These are phyloP conservation scores for Phylloporus sp. DNA, from an alignment of 768 basidiomycete species.

Conservation along the genomic window DNA sequence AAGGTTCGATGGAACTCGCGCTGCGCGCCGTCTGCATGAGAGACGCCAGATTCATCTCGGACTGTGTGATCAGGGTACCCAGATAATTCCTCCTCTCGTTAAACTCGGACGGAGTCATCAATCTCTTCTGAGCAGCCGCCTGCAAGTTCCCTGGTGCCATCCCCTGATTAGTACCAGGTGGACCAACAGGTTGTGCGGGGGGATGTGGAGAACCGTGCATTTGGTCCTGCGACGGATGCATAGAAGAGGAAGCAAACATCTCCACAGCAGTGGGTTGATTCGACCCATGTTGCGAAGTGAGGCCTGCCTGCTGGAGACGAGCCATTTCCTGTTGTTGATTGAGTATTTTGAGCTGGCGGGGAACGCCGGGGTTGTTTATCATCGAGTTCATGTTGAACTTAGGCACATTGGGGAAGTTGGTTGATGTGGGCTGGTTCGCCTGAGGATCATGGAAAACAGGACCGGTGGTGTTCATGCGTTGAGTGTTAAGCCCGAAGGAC, in stretches of 20 bases:
- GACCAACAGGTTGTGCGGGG: constrained; percentile 18
- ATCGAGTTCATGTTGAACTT: constrained; percentile 35
- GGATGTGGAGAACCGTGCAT: constrained; percentile 49
- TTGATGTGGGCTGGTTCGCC: constrained; percentile 25
- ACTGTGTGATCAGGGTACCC: constrained; percentile 3
- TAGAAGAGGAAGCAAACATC: constrained; percentile 45
- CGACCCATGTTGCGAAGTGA: constrained; percentile 33
- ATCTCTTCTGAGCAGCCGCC: constrained; percentile 24
- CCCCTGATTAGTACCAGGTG: constrained; percentile 19
- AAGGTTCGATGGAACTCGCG: constrained; percentile 16
- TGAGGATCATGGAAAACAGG: constrained; percentile 37
- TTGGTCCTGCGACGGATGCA: constrained; percentile 36
- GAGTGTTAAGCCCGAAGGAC: constrained; percentile 34
- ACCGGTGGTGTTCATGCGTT: constrained; percentile 36
- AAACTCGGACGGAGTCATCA: constrained; percentile 18
- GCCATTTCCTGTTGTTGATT: constrained; percentile 40
- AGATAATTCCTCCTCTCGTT: constrained; percentile 21
- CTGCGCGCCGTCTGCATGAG: constrained; percentile 10
- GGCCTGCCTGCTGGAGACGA: constrained; percentile 30
- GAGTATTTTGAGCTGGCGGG: constrained; percentile 42
- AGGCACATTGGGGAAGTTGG: constrained; percentile 37
- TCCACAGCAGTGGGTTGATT: constrained; percentile 39
- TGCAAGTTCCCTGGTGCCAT: constrained; percentile 19
- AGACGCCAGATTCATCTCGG: constrained; percentile 10
- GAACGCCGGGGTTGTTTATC: constrained; percentile 25